Conservation (phyloP, 2,329 filamentous ascomycete genomes). For the Phaeosphaeriaceae sp. region DNA sequence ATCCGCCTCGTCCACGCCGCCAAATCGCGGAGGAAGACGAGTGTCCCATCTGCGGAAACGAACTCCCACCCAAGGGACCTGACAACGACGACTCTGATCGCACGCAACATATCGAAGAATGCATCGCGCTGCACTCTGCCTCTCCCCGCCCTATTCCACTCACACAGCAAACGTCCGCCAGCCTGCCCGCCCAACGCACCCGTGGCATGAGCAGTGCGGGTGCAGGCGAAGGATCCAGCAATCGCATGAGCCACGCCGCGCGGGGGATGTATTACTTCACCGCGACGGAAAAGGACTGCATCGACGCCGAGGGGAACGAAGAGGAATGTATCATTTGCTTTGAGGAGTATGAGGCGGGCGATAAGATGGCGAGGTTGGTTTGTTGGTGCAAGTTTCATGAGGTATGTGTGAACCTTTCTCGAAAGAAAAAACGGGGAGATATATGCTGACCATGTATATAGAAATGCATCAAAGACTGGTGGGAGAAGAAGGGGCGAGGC, state of each 20-base stretch:
- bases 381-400: constrained; percentile 71
- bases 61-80: constrained; percentile 64
- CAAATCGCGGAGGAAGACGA: constrained; percentile 72
- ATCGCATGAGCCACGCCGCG: constrained; percentile 32
- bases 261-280: constrained; percentile 59
- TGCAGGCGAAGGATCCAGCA: constrained; percentile 31
- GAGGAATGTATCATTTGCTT: constrained; percentile 71
- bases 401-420: no score
- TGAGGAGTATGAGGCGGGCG: constrained; percentile 68
- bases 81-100: constrained; percentile 49
- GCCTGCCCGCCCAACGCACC: constrained; percentile 36
- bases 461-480: constrained; percentile 67
- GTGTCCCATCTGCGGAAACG: constrained; percentile 77
- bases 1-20: constrained; percentile 29
- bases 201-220: constrained; percentile 42
- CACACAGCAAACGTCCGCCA: constrained; percentile 30
- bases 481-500: constrained; percentile 61
- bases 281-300: constrained; percentile 70
- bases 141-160: constrained; percentile 22
- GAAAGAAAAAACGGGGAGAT: no score
- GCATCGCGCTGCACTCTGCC: constrained; percentile 45
- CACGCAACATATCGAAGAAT: constrained; percentile 54
- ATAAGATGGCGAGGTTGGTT: constrained; percentile 65
- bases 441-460: constrained; percentile 15
- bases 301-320: constrained; percentile 58